Percentiles rank a stretch among this genome's conserved stretches.
phyloP scores from a whole-genome alignment of 1,139 yeast species.

The Suhomyces taliae region DNA sequence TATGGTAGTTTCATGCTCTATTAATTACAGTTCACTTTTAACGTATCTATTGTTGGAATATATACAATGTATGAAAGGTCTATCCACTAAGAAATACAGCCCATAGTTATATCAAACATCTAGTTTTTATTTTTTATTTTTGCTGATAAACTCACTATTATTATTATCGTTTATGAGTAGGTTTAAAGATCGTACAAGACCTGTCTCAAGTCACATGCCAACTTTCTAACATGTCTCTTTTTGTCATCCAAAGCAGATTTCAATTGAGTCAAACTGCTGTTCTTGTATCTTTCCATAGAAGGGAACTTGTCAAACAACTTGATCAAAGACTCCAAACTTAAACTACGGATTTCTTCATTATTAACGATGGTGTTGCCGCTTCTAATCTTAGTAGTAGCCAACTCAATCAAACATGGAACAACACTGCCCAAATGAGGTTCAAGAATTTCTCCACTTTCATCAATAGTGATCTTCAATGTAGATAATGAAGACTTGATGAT shows the following conservation, averaged over 20 bases:
- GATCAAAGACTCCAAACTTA: slow-evolving; percentile 57
- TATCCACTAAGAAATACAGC: too few species aligned
- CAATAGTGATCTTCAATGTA: slow-evolving; percentile 53
- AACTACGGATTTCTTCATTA: slow-evolving; percentile 48
- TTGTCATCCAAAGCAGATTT: slow-evolving; percentile 66
- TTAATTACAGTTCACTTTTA: too few species aligned
- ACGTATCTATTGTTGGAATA: too few species aligned
- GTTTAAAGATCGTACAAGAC: slow-evolving; percentile 53
- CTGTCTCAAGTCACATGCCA: slow-evolving; percentile 80
- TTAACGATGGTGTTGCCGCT: slow-evolving; percentile 18
- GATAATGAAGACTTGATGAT: slow-evolving; percentile 63
- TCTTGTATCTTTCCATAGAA: slow-evolving; percentile 52
- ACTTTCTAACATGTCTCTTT: slow-evolving; percentile 70
- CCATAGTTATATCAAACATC: too few species aligned
- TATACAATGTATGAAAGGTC: too few species aligned
- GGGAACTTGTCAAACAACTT: slow-evolving; percentile 44
- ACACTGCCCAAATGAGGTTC: slow-evolving; percentile 55
- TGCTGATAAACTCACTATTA: too few species aligned
- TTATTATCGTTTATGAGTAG: too few species aligned
- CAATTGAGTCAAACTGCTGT: slow-evolving; percentile 49
- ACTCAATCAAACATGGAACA: slow-evolving; percentile 52
- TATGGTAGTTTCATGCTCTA: too few species aligned
- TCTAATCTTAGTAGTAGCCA: slow-evolving; percentile 26
- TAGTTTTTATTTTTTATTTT: too few species aligned
- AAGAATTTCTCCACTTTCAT: slow-evolving; percentile 50